Evolutionary conservation across 352 stramenopile genomes (phyloP).

Genomic region (Phytophthora idaei): DNA sequence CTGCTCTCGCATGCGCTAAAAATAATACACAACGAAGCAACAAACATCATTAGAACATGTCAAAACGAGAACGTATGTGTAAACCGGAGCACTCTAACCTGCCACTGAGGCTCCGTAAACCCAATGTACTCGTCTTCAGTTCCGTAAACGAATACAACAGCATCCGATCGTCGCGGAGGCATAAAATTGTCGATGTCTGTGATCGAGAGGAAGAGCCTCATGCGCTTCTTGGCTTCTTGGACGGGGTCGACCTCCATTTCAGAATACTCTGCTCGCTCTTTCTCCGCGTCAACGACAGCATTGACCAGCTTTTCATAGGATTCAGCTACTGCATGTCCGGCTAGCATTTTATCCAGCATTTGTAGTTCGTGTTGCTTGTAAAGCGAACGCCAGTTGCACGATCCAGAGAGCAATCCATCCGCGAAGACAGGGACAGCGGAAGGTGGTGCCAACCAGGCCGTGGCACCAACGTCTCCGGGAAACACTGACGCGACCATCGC

Average conservation of each 20-base stretch:
- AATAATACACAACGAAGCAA: neutral
- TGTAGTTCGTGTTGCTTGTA: slow-evolving; percentile 74
- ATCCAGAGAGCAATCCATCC: slow-evolving; percentile 73
- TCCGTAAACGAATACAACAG: slow-evolving; percentile 75
- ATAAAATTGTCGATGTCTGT: slow-evolving; percentile 86
- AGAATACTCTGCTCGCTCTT: slow-evolving; percentile 1
- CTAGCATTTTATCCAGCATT: slow-evolving; percentile 74
- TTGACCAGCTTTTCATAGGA: slow-evolving; percentile 27
- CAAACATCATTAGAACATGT: neutral
- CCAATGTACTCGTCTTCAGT: slow-evolving; percentile 85
- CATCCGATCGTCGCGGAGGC: slow-evolving; percentile 63
- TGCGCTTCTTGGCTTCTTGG: slow-evolving; percentile 75
- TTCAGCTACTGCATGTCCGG: slow-evolving; percentile 37
- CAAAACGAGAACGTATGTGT: neutral
- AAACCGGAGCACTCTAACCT: slow-evolving; percentile 26
- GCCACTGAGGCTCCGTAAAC: slow-evolving; percentile 62
- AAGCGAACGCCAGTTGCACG: slow-evolving; percentile 77
- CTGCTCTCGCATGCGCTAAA: slow-evolving; percentile 56
- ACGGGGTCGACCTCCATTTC: slow-evolving; percentile 47
- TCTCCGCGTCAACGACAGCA: neutral
- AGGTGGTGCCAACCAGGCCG: slow-evolving; percentile 73
- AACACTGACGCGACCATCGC: slow-evolving; percentile 80
- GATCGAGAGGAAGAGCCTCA: slow-evolving; percentile 81
- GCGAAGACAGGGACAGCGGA: slow-evolving; percentile 77
- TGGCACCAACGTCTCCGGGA: slow-evolving; percentile 65